These are phyloP conservation scores for Eucalyptus tenuipes DNA, from an alignment of 345 rosid species.

Conservation along the genomic window DNA sequence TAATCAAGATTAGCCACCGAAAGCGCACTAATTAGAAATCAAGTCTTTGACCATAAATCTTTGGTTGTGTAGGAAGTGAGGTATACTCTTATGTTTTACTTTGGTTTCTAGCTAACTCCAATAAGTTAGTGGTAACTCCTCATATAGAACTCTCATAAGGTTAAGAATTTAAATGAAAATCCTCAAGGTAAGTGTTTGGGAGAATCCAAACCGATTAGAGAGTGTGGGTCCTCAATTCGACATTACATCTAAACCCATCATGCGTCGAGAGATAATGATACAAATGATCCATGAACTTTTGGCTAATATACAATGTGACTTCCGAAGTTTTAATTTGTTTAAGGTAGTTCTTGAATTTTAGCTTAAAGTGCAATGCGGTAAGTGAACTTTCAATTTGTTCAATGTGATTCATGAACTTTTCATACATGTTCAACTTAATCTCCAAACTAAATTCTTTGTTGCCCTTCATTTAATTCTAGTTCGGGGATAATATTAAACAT, in stretches of 20 bases:
- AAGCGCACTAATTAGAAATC: neutral
- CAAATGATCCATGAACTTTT: rapidly evolving
- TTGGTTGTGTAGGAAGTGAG: too few relatives aligned
- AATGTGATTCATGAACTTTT: rapidly evolving
- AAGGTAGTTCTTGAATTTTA: rapidly evolving
- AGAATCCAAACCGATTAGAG: neutral
- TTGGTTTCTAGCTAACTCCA: neutral
- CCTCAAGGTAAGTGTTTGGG: neutral
- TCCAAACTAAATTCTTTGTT: too few relatives aligned
- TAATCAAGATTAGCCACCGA: too few relatives aligned
- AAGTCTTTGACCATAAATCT: too few relatives aligned
- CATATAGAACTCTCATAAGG: neutral
- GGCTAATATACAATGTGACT: too few relatives aligned
- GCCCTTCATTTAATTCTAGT: rapidly evolving
- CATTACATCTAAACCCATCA: neutral
- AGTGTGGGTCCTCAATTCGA: rapidly evolving
- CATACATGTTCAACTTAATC: too few relatives aligned
- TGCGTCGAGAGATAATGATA: rapidly evolving
- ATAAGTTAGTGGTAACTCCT: too few relatives aligned
- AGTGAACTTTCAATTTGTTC: rapidly evolving
- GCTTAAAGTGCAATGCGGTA: too few relatives aligned
- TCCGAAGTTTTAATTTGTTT: rapidly evolving
- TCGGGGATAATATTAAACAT: too few relatives aligned
- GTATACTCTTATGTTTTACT: too few relatives aligned
- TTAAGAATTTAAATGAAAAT: too few relatives aligned